Conservation (phyloP, 1,284 basidiomycete genomes). For the Phellopilus nigrolimitatus region DNA sequence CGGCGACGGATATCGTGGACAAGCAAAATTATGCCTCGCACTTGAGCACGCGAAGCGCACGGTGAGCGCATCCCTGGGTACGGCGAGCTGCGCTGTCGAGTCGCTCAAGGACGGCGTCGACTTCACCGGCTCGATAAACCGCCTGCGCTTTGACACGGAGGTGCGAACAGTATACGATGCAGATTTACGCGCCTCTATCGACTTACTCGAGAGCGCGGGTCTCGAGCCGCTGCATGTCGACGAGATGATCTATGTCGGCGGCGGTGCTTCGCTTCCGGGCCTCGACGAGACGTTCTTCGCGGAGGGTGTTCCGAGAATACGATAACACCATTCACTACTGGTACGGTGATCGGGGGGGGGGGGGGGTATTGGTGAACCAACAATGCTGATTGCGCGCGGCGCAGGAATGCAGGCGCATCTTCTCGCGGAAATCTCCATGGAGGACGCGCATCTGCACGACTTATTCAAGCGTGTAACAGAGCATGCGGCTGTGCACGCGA, state of each 20-base stretch:
- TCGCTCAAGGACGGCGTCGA: no score
- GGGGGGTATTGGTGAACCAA: slow-evolving; percentile 78
- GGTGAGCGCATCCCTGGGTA: slow-evolving; percentile 79
- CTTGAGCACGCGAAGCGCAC: slow-evolving; percentile 96
- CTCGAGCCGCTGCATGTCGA: no score
- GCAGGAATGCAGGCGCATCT: slow-evolving; percentile 84
- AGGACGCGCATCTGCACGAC: no score
- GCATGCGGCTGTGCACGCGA: no score
- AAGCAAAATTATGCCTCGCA: slow-evolving; percentile 89
- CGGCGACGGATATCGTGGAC: slow-evolving; percentile 54
- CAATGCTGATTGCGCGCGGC: slow-evolving; percentile 85
- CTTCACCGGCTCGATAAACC: slow-evolving; percentile 88
- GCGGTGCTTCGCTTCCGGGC: no score
- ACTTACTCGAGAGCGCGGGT: slow-evolving; percentile 56
- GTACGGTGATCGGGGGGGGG: slow-evolving; percentile 67
- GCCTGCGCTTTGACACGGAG: slow-evolving; percentile 91
- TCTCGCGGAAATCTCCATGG: no score
- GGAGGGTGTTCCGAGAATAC: slow-evolving; percentile 69
- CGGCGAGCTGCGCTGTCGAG: no score
- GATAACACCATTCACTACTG: slow-evolving; percentile 57
- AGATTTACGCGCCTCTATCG: slow-evolving; percentile 58
- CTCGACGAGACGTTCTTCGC: no score
- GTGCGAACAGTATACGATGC: slow-evolving; percentile 68
- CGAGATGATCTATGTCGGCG: no score
- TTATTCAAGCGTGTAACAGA: no score